phyloP scores from a whole-genome alignment of 148 eudicot genomes.

The Arctostaphylos glauca region DNA sequence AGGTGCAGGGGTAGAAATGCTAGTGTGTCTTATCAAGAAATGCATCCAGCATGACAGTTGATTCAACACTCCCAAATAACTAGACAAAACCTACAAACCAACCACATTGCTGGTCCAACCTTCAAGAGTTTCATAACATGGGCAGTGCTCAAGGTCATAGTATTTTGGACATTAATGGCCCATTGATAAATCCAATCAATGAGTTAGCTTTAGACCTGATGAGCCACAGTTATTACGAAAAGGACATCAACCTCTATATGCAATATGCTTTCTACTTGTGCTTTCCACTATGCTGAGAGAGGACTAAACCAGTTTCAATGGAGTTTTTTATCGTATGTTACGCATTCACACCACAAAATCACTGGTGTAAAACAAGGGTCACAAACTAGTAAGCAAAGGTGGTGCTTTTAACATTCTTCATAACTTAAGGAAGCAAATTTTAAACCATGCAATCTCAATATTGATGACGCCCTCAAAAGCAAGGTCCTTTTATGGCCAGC shows the following conservation, averaged over 20 bases:
- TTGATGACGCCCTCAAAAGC: background rate
- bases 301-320: background rate
- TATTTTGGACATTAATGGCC: background rate
- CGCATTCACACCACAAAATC: background rate
- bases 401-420: background rate
- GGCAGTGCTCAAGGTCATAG: background rate
- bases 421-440: background rate
- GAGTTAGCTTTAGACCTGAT: background rate
- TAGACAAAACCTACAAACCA: background rate
- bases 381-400: background rate
- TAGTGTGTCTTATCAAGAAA: background rate
- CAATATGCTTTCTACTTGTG: background rate
- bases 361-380: background rate
- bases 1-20: background rate
- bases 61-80: background rate
- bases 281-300: background rate
- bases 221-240: background rate
- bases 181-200: background rate
- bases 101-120: background rate
- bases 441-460: background rate
- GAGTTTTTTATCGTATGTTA: background rate
- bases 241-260: background rate
- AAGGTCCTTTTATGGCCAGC: background rate
- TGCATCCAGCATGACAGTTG: background rate
- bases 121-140: background rate